These are phyloP conservation scores for Lepidium sativum DNA, from an alignment of 345 rosid genomes.

Conservation along the genomic window DNA sequence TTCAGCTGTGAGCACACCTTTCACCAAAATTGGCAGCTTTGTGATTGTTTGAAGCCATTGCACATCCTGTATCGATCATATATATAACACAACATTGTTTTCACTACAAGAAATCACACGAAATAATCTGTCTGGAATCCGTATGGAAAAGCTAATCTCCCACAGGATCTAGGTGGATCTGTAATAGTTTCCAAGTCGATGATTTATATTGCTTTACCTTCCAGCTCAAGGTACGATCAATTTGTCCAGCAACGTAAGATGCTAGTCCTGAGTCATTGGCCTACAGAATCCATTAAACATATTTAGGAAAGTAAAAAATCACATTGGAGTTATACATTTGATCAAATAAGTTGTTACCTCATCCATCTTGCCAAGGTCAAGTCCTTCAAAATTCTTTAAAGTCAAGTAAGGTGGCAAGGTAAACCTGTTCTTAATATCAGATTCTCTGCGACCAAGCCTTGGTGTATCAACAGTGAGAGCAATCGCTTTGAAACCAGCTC, in stretches of 20 bases:
- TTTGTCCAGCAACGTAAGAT: slow-evolving; percentile 73
- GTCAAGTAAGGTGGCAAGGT: slow-evolving; percentile 67
- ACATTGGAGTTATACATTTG: not conserved
- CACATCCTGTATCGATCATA: slow-evolving; percentile 40
- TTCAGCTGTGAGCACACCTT: slow-evolving; percentile 76
- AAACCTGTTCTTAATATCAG: slow-evolving; percentile 63
- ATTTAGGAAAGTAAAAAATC: not conserved
- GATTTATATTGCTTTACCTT: slow-evolving; percentile 37
- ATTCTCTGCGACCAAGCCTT: slow-evolving; percentile 58
- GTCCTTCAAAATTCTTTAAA: slow-evolving; percentile 78
- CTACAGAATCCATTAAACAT: slow-evolving; percentile 25
- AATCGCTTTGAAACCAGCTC: slow-evolving; percentile 81
- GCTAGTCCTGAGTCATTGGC: slow-evolving; percentile 77
- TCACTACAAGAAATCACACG: too few relatives aligned
- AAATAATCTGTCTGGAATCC: too few relatives aligned
- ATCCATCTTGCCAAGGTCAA: slow-evolving; percentile 83
- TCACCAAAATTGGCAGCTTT: slow-evolving; percentile 63
- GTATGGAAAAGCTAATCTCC: too few relatives aligned
- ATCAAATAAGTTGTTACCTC: slow-evolving; percentile 27
- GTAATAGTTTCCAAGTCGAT: not conserved
- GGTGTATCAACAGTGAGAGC: slow-evolving; percentile 90
- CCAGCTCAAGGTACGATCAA: slow-evolving; percentile 75
- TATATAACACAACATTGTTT: not conserved
- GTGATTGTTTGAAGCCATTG: slow-evolving; percentile 79
- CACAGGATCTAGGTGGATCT: not conserved